Conservation (phyloP, 2,329 filamentous ascomycete genomes). For the Paramyrothecium sp. region DNA sequence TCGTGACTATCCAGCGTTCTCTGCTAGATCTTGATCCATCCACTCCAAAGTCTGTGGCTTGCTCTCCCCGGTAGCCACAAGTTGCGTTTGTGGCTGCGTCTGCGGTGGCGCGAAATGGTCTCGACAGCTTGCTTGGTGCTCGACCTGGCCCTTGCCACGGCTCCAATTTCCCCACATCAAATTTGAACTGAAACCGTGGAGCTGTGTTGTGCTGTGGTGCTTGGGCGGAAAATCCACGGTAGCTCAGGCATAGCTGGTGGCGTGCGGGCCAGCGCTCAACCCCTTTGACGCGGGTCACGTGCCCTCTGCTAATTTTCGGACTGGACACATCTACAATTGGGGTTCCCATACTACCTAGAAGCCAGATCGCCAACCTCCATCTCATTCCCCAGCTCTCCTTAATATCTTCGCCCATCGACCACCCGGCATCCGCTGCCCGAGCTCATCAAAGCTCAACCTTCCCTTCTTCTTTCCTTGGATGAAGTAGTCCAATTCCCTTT, state of each 20-base stretch:
- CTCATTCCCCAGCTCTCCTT: conserved; percentile 31
- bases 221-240: too few relatives aligned
- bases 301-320: conserved; percentile 36
- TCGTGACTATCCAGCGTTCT: not conserved
- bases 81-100: too few relatives aligned
- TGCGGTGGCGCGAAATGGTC: not conserved
- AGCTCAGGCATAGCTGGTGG: too few relatives aligned
- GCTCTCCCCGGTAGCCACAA: too few relatives aligned
- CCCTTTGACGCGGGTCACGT: conserved; percentile 25
- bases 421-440: conserved; percentile 28
- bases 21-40: not conserved
- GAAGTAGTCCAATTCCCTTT: conserved; percentile 37
- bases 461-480: conserved; percentile 33
- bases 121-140: not conserved
- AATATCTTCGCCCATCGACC: conserved; percentile 29
- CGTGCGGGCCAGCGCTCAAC: not conserved
- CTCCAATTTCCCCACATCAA: not conserved
- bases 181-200: not conserved
- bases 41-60: too few relatives aligned
- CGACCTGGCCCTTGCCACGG: not conserved
- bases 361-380: conserved; percentile 41
- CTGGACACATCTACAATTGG: conserved; percentile 43
- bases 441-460: conserved; percentile 35
- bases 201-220: too few relatives aligned
- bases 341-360: conserved; percentile 35